Evolutionary conservation across 495 filamentous ascomycete genomes (phyloP).

Genomic region (Penicillium goetzii): DNA sequence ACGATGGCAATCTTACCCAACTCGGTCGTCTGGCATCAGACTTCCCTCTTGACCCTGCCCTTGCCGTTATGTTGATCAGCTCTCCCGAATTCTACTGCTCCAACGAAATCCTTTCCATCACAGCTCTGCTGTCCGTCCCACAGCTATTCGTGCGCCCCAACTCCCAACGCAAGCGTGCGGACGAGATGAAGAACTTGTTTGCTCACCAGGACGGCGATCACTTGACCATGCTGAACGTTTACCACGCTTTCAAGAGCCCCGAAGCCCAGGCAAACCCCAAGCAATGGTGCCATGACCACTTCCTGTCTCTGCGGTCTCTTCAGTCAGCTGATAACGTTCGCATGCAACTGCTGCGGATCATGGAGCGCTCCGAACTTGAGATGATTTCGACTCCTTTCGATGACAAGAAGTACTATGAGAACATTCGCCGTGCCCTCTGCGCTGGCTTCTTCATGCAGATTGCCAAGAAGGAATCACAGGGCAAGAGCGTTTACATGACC

Average conservation of each 20-base stretch:
- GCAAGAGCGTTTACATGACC: slow-evolving; percentile 82
- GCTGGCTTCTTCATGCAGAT: slow-evolving; percentile 99
- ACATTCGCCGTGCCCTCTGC: slow-evolving; percentile 92
- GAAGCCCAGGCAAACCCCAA: slow-evolving; percentile 74
- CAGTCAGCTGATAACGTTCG: slow-evolving; percentile 94
- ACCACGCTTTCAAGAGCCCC: slow-evolving; percentile 89
- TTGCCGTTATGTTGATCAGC: slow-evolving; percentile 97
- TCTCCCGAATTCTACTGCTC: slow-evolving; percentile 99
- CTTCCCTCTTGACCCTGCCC: slow-evolving; percentile 91
- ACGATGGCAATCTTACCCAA: slow-evolving; percentile 87
- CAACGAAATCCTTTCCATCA: slow-evolving; percentile 96
- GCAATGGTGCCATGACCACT: slow-evolving; percentile 97
- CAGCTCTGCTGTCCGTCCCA: slow-evolving; percentile 89
- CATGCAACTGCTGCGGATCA: slow-evolving; percentile 86
- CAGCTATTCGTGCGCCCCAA: slow-evolving; percentile 91
- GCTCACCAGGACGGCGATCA: slow-evolving; percentile 94
- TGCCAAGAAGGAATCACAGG: slow-evolving; percentile 79
- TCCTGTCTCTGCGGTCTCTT: slow-evolving; percentile 85
- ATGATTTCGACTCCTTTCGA: slow-evolving; percentile 87
- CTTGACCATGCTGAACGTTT: slow-evolving; percentile 94
- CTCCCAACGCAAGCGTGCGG: slow-evolving; percentile 82
- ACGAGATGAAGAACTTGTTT: slow-evolving; percentile 96
- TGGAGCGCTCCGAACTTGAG: slow-evolving; percentile 87
- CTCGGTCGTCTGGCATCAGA: slow-evolving; percentile 89
- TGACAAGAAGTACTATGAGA: slow-evolving; percentile 96